phyloP scores from a whole-genome alignment of 1,139 yeast genomes.

The Blastobotrys illinoisensis region DNA sequence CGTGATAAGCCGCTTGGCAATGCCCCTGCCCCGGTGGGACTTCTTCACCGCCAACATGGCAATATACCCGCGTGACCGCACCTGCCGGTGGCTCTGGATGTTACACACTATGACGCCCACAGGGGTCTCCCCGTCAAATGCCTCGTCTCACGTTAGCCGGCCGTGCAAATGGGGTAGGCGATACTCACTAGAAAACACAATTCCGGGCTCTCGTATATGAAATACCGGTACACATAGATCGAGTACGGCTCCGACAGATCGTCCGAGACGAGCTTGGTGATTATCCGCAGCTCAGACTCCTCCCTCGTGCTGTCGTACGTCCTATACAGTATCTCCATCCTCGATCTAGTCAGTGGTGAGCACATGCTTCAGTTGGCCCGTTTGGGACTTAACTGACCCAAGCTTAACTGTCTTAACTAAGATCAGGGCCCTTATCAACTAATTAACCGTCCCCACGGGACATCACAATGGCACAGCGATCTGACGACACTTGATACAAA shows the following conservation, averaged over 20 bases:
- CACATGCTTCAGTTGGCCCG: not conserved
- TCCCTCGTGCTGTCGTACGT: conserved; percentile 29
- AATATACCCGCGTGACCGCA: conserved; percentile 75
- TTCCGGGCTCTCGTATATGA: conserved; percentile 65
- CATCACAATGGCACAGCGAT: not conserved
- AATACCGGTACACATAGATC: conserved; percentile 63
- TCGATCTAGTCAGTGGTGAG: no score
- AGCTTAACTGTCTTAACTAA: not conserved
- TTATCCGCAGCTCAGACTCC: conserved; percentile 29
- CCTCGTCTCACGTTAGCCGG: conserved; percentile 11
- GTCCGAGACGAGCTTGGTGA: conserved; percentile 46
- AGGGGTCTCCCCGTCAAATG: conserved; percentile 32
- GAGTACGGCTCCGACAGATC: conserved; percentile 73
- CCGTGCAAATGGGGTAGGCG: not conserved
- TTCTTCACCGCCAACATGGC: conserved; percentile 92
- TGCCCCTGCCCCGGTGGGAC: conserved; percentile 66
- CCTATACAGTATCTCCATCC: conserved; percentile 22
- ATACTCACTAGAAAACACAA: conserved; percentile 46
- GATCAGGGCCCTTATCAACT: not conserved
- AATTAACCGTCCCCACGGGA: not conserved
- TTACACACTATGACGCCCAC: conserved; percentile 85
- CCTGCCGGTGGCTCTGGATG: conserved; percentile 67
- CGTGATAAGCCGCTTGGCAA: conserved; percentile 67
- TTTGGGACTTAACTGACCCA: not conserved
- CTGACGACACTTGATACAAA: not conserved